Base-by-base conservation (phyloP, 2,329 filamentous ascomycete species). In the Mycocentrospora acerina region DNA sequence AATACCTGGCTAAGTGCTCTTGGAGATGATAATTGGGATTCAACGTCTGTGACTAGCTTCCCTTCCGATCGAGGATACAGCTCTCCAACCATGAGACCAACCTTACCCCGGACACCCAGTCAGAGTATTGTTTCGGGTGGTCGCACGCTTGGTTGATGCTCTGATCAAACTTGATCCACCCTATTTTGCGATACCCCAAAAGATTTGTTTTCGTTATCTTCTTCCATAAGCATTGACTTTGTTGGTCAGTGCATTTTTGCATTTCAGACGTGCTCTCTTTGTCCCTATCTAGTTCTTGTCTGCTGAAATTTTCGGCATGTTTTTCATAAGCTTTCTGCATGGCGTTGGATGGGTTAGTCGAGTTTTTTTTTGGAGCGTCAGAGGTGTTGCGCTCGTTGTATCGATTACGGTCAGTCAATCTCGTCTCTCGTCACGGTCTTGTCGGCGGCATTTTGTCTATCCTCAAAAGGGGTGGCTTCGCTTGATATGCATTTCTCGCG, bases 1-100 rank as follows among this genome's bases (percentile, higher is more conserved):
- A 88, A 83, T 55, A 86, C 83, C 25, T 98, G 95, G 78, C 78
- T 98, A 26, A 90, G 83, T 47, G 88, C 87, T 11, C 74, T 97
- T 34, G 86, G 86, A 44, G 90, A 95, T 57, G 87, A 93, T 64
- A 76, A 68, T 24, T 79, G 78, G 73, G 72, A 76, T 34, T 45
- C 53, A 10, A 54, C 57, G 11, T 53, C 59, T 1, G 55, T 64
- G 29, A 53, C 50, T 7, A 59, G 54, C 35, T 65, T 64, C 31
- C 54, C 61, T 16, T 60, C 59, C 3, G 59, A 64, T 17, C 55
- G 53, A 24, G 57, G 52, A 10, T 64, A 59, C 33, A 57, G 42
- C 33, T 63, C 65, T 28, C 55, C 64, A 26, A 51, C 53, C 28
- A 57, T 67, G 16, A 51, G 55, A 39, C 64, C 64, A 13, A 55